Evolutionary conservation across 805 yeast species (phyloP), one percentile per base, ranked within the genome.

Genomic region (Pichia thaimueangensis): DNA sequence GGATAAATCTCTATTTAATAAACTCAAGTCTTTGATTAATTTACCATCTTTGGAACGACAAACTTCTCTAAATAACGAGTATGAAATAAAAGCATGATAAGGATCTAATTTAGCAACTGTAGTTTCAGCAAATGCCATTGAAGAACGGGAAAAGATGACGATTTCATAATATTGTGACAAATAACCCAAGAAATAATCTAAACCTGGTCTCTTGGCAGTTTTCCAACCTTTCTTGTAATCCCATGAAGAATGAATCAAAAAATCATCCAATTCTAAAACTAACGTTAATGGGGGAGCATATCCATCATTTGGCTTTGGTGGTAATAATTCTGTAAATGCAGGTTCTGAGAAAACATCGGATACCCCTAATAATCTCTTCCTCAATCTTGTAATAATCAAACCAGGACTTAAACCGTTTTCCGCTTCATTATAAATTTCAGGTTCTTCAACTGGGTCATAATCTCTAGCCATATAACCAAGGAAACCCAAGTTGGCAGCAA

Each of bases 121-220:
- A 54, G 75, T 82, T 57, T 89, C 96, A 45, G 88, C 78, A 61
- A 83, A 83, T 71, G 84, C 82, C 79, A 80, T 82, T 55, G 84
- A 82, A 60, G 86, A 86, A 47, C 88, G 80, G 27, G 91, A 78
- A 62, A 93, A 93, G 36, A 94, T 68, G 41, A 93, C 97, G 60
- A 93, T 82, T 69, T 93, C 99, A 65, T 91, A 93, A 70, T 88
- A 91, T 67, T 86, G 95, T 7, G 96, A 85, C 54, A 93, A 70
- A 65, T 93, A 93, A 23, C 95, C 96, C 60, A 93, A 69, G 68
- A 93, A 93, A 70, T 93, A 93, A 64, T 94, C 98, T 47, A 87
- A 80, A 49, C 98, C 99, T 27, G 98, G 97, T 70, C 99, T 86
- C 72, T 93, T 93, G 24, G 96, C 97, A 13, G 97, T 91, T 68